Conservation (phyloP, 495 filamentous ascomycete genomes). For the Trichoderma asperelloides region DNA sequence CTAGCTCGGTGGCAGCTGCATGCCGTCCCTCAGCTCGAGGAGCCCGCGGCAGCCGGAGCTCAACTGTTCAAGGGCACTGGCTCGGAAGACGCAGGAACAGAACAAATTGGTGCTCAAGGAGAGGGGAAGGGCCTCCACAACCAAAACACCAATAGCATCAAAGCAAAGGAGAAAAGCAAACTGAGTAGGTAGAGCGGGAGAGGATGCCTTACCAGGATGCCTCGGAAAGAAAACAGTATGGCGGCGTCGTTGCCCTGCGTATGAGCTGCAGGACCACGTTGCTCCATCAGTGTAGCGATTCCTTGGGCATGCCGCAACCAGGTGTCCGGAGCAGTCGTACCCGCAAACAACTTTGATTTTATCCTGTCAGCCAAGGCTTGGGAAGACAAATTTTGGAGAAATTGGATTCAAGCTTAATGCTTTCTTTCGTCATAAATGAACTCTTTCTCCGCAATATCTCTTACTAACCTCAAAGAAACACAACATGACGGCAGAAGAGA, state of each 20-base stretch:
- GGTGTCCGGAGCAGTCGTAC: slow-evolving; percentile 12
- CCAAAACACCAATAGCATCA: neutral
- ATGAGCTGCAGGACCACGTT: slow-evolving; percentile 13
- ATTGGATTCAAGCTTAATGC: neutral
- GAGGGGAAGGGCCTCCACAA: neutral
- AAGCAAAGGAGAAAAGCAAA: neutral
- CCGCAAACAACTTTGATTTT: slow-evolving; percentile 13
- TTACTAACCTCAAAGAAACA: slow-evolving; percentile 13
- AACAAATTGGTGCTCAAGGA: neutral
- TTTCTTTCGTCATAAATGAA: neutral
- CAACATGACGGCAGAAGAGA: slow-evolving; percentile 15
- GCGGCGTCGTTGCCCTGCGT: slow-evolving; percentile 9
- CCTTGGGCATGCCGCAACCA: slow-evolving; percentile 17
- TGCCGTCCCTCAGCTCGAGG: neutral
- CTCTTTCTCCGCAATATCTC: too few species aligned
- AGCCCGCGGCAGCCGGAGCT: neutral
- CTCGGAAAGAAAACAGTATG: slow-evolving; percentile 16
- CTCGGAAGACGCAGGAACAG: neutral
- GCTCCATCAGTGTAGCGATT: slow-evolving; percentile 14
- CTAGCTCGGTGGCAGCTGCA: neutral
- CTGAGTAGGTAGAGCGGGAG: neutral
- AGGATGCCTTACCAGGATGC: slow-evolving; percentile 11
- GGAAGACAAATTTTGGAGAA: neutral
- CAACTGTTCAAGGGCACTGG: neutral
- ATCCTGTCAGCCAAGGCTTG: neutral